phyloP scores from a whole-genome alignment of 148 eudicot genomes.

The Drosera capensis region DNA sequence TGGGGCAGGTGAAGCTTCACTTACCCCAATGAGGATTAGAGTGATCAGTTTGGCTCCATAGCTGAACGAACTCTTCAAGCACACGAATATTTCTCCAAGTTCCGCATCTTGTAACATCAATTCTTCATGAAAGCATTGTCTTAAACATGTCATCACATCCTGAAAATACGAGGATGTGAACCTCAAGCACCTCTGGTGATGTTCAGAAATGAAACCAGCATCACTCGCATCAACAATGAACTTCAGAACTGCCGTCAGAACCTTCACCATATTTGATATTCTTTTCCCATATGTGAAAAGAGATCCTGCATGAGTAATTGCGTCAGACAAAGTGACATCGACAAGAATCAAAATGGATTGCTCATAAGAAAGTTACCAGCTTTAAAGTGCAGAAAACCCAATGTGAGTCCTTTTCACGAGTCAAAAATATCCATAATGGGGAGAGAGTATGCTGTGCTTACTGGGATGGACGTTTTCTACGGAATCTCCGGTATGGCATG shows the following conservation, averaged over 20 bases:
- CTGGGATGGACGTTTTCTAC: too few relatives aligned
- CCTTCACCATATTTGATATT: slow-evolving; percentile 40
- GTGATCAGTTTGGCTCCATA: slow-evolving; percentile 71
- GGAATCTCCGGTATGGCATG: too few relatives aligned
- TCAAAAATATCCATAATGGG: too few relatives aligned
- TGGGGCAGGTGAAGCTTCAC: slow-evolving; percentile 25
- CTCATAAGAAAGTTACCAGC: neutral
- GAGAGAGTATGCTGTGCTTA: too few relatives aligned
- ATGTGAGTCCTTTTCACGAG: too few relatives aligned
- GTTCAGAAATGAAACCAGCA: slow-evolving; percentile 20
- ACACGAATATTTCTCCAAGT: slow-evolving; percentile 35
- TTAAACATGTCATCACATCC: slow-evolving; percentile 35
- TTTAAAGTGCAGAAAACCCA: too few relatives aligned
- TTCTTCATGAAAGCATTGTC: slow-evolving; percentile 23
- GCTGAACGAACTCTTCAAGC: slow-evolving; percentile 65
- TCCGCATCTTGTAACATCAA: slow-evolving; percentile 37
- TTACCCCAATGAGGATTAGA: slow-evolving; percentile 21
- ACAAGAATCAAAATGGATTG: neutral
- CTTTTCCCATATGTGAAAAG: slow-evolving; percentile 17
- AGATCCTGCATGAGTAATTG: slow-evolving; percentile 22
- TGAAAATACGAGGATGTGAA: slow-evolving; percentile 32
- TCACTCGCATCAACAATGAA: slow-evolving; percentile 48
- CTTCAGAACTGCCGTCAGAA: slow-evolving; percentile 60
- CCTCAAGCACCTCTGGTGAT: slow-evolving; percentile 30
- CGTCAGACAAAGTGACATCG: neutral